Evolutionary conservation across 352 stramenopile species (phyloP).

Genomic region (Phytophthora europaea): DNA sequence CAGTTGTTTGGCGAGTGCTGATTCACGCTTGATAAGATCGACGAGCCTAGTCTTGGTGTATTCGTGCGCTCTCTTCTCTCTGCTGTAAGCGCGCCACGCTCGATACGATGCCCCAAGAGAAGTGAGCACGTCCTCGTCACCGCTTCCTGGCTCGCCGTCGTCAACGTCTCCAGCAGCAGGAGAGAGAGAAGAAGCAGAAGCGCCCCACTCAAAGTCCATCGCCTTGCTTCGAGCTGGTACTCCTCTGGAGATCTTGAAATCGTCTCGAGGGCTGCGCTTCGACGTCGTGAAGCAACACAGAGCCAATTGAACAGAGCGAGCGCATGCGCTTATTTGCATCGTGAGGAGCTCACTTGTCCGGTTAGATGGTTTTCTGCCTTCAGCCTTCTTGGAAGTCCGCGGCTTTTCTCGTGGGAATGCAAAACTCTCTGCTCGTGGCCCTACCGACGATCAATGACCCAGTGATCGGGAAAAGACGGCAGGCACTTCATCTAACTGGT

Average conservation of each 20-base stretch:
- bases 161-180: conserved; percentile 11
- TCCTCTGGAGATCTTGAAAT: conserved; percentile 29
- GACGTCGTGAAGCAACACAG: conserved; percentile 28
- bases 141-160: conserved; percentile 33
- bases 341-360: conserved; percentile 1
- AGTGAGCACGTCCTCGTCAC: conserved; percentile 43
- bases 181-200: not conserved
- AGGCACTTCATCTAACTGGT: no score
- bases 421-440: not conserved
- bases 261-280: conserved; percentile 25
- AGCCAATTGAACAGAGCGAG: conserved; percentile 17
- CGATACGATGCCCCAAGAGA: conserved; percentile 41
- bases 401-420: not conserved
- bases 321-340: conserved; percentile 17
- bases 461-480: not conserved
- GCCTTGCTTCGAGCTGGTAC: conserved; percentile 20
- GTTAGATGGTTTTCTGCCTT: not conserved
- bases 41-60: conserved; percentile 46
- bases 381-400: not conserved
- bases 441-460: not conserved
- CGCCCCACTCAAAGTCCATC: conserved; percentile 11
- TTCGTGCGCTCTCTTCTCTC: conserved; percentile 44
- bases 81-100: conserved; percentile 38
- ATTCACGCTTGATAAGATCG: conserved; percentile 31
- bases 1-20: conserved; percentile 28